These are phyloP conservation scores for Sutorius eximius DNA, from an alignment of 1,284 basidiomycete species.

Conservation along the genomic window DNA sequence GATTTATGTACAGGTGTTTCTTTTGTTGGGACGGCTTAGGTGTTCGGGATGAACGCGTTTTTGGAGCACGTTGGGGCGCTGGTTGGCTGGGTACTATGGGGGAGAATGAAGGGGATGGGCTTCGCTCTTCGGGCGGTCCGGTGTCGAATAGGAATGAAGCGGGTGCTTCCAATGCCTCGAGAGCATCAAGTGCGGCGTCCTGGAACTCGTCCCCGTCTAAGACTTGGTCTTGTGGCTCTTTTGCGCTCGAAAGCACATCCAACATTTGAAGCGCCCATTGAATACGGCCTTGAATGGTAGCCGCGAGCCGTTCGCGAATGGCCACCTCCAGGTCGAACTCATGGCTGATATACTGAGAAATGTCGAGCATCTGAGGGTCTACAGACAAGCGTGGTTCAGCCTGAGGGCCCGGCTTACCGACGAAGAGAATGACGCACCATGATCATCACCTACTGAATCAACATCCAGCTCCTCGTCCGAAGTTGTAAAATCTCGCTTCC, in stretches of 20 bases:
- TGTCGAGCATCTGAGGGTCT: constrained; percentile 20
- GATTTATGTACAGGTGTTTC: constrained; percentile 48
- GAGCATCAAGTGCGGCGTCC: constrained; percentile 55
- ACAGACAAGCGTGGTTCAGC: background rate
- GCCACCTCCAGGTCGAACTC: constrained; percentile 68
- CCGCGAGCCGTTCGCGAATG: constrained; percentile 53
- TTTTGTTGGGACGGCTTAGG: constrained; percentile 35
- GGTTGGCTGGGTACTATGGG: constrained; percentile 19
- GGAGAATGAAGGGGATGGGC: constrained; percentile 21
- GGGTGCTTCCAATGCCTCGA: constrained; percentile 54
- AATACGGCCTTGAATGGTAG: constrained; percentile 60
- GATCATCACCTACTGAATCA: constrained; percentile 12
- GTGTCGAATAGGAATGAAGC: constrained; percentile 50
- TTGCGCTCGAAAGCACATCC: constrained; percentile 42
- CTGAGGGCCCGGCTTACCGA: background rate
- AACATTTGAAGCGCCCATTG: constrained; percentile 63
- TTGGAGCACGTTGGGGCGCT: constrained; percentile 25
- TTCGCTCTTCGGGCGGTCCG: constrained; percentile 33
- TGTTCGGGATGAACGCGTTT: constrained; percentile 39
- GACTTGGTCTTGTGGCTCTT: constrained; percentile 16
- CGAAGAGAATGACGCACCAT: constrained; percentile 18
- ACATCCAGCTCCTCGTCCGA: constrained; percentile 15
- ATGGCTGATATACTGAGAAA: constrained; percentile 33
- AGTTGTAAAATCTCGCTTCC: constrained; percentile 3
- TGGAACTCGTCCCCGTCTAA: constrained; percentile 39